These are phyloP conservation scores for Yamadazyma taylorii DNA, from an alignment of 1,139 yeast genomes.

Conservation along the genomic window DNA sequence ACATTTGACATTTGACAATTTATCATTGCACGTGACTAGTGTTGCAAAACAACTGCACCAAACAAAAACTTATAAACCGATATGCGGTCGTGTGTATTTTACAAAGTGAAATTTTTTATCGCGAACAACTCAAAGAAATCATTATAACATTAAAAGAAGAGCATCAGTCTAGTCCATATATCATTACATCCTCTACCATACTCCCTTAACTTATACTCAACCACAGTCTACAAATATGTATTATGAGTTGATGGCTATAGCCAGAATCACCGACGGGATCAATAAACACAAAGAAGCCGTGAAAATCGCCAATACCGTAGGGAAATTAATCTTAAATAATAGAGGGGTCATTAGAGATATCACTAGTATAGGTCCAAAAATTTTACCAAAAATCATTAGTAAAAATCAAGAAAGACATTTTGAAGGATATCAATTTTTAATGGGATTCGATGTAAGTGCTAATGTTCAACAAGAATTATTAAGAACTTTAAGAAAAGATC, in stretches of 20 bases:
- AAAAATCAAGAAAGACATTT: slow-evolving; percentile 89
- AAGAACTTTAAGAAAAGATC: slow-evolving; percentile 81
- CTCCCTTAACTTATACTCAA: too few relatives aligned
- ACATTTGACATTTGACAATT: slow-evolving; percentile 1
- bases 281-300: slow-evolving; percentile 63
- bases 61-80: too few relatives aligned
- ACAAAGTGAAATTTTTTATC: background rate
- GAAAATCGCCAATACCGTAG: slow-evolving; percentile 75
- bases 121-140: background rate
- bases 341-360: slow-evolving; percentile 90
- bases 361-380: slow-evolving; percentile 74
- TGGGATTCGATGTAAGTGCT: slow-evolving; percentile 84
- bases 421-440: slow-evolving; percentile 83
- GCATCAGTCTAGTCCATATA: too few relatives aligned
- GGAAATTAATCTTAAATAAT: slow-evolving; percentile 77
- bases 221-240: slow-evolving; percentile 50
- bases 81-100: background rate
- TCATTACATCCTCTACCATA: too few relatives aligned
- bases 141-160: too few relatives aligned
- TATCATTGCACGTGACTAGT: slow-evolving; percentile 10
- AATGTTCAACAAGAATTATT: slow-evolving; percentile 84
- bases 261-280: slow-evolving; percentile 67
- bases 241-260: slow-evolving; percentile 87
- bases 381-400: slow-evolving; percentile 77
- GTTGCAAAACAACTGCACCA: slow-evolving; percentile 1